Base-by-base conservation (phyloP, 345 rosid genomes). In the Corymbia maculata region DNA sequence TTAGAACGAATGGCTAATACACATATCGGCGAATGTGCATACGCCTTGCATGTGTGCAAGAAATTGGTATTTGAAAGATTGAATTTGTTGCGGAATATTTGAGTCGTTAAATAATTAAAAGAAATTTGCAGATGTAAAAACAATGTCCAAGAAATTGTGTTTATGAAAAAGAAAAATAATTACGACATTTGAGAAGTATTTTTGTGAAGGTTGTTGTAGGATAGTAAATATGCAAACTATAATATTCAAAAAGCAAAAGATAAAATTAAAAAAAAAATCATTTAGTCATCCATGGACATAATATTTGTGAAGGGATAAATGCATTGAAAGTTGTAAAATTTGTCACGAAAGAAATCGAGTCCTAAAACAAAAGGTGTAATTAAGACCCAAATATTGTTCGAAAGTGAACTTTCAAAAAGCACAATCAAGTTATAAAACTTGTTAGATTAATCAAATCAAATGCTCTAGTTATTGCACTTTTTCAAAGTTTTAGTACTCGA, bases 391-490 rank as follows among this genome's bases (percentile, higher is more conserved):
- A 55, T 8, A 26, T 55, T 55, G 6, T 55, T 28, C 61, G 24
- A 8, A 22, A 22, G 24, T 55, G 1, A 55, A 55, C 61, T 55
- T 55, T 22, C 11, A 55, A 55, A 55, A 55, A 55, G 61, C 9
- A 2, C 0, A 55, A 22, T 6, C 6, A 55, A 55, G 24, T 55
- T 3, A 55, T 22, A 55, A 55, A 55, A 24, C 24, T 22, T 55
- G 13, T 55, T 12, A 55, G 21, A 55, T 55, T 22, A 0, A 55
- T 55, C 61, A 0, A 55, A 55, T 55, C 1, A 22, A 55, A 21
- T 55, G 2, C 24, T 55, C 2, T 22, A 1, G 0, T 55, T 2
- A 55, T 22, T 22, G 13, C 6, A 55, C 5, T 55, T 55, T 55
- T 55, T 22, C 0, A 55, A 55, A 55, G 13, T 55, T 55, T 55